Evolutionary conservation across 208 protist species (phyloP), one percentile per base, ranked within the genome.

Genomic region (Crithidia bombi): DNA sequence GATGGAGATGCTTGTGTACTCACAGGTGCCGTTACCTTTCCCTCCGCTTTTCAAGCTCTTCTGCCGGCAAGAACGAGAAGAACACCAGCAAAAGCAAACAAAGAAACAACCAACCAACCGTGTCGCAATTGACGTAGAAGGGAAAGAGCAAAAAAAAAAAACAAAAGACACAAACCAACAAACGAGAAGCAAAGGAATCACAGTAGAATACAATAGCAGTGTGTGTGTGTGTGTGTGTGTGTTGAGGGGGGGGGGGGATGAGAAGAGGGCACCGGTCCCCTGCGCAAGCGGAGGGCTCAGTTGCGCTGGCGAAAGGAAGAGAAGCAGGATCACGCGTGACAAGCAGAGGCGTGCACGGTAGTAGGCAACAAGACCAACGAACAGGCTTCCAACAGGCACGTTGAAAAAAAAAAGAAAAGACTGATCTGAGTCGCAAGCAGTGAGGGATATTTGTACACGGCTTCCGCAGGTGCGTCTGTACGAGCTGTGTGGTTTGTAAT

Each of bases 371-470:
- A 7, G 14, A 43, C 38, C 38, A 43, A 43, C 7, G 38, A 14
- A 14, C 10, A 43, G 38, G 38, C 38, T 17, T 43, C 38, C 14
- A 43, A 43, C 44, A 5, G 30, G 25, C 47, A 25, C 25, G 30
- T 9, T 17, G 30, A 52, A 52, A 52, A 52, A 52, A 52, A 30
- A 52, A 5, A 52, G 23, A 52, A 52, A 23, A 52, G 23, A 52
- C 25, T 10, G 25, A 3, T 32, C 3, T 52, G 23, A 38, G 15
- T 14, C 14, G 4, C 23, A 25, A 17, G 23, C n/a, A n/a, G n/a
- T n/a, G n/a, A n/a, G n/a, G n/a, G n/a, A n/a, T n/a, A n/a, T n/a
- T n/a, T n/a, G n/a, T n/a, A n/a, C n/a, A n/a, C n/a, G n/a, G n/a
- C n/a, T n/a, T n/a, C n/a, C n/a, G n/a, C n/a, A n/a, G n/a, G n/a